Base-by-base conservation (phyloP, 2,329 filamentous ascomycete genomes). In the Neonectria punicea region DNA sequence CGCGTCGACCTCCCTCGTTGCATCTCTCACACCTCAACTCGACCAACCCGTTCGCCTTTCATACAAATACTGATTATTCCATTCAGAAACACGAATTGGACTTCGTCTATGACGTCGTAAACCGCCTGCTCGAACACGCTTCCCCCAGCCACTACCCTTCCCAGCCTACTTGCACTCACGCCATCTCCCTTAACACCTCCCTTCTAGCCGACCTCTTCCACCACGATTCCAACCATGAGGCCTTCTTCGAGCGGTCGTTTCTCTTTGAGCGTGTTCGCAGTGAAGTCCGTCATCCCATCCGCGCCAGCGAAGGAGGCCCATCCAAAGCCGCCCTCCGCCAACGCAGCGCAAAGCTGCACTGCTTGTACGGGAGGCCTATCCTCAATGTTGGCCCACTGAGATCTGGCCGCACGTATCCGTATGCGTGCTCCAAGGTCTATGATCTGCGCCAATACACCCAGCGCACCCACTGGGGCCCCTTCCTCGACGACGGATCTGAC, bases 361-460 rank as follows among this genome's bases (percentile, higher is more conserved):
- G 87, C 67, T 80, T 93, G 30, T 90, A 88, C 67, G 92, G 92
- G 18, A 84, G 86, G n/a, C 86, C 89, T 0, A 80, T 89, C 3
- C 75, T 83, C 25, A 77, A 77, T 32, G 66, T 75, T 25, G 77
- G 78, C n/a, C 74, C 79, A 30, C 77, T 78, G 11, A 71, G 80
- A 13, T 77, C 76, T 7, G 76, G 74, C 14, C 74, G 76, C 16
- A 81, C 81, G 2, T 89, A 88, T 74, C 86, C 88, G 1, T 90
- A 85, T 68, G 92, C 92, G 1, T 85, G 88, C 58, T 87, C 88
- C 50, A 87, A 87, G 66, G 90, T 94, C 3, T 95, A 94, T 69
- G 92, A 94, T 74, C 78, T 94, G 53, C 84, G 92, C 1, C 85
- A 90, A 68, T 92, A 93, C 76, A 91, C 86, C 0, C 75, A 80